Conservation (phyloP, 495 filamentous ascomycete species). For the Rostrohypoxylon terebratum region DNA sequence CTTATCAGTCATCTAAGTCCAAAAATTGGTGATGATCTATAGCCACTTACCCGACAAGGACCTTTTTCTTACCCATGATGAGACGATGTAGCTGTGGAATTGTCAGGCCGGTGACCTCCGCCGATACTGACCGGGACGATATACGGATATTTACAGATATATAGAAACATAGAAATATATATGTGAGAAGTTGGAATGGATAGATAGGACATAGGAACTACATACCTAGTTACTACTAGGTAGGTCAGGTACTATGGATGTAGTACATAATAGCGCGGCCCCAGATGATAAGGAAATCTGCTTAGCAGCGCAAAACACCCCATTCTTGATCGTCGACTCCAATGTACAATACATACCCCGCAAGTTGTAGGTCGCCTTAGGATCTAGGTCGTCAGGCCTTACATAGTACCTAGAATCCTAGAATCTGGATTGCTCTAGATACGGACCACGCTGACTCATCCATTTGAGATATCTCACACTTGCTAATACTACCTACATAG, state of each 20-base stretch:
- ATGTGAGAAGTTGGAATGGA: too few species aligned
- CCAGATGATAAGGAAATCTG: slow-evolving; percentile 15
- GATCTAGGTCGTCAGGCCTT: too few species aligned
- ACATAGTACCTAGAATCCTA: too few species aligned
- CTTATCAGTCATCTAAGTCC: slow-evolving; percentile 22
- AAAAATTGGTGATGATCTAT: background rate
- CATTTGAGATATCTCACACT: too few species aligned
- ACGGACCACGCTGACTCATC: slow-evolving; percentile 10
- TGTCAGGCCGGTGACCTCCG: slow-evolving; percentile 3
- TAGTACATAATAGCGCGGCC: background rate
- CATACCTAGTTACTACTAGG: too few species aligned
- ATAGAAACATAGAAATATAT: too few species aligned
- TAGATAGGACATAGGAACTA: too few species aligned
- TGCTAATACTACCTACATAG: too few species aligned
- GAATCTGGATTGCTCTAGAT: slow-evolving; percentile 17
- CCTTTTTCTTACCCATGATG: slow-evolving; percentile 70
- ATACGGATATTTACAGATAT: background rate
- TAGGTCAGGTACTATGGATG: background rate
- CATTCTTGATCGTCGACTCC: slow-evolving; percentile 31
- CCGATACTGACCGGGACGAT: background rate
- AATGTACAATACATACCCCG: slow-evolving; percentile 32
- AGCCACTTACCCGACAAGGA: slow-evolving; percentile 58
- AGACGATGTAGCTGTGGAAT: background rate
- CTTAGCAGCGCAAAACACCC: slow-evolving; percentile 15
- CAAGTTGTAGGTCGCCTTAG: slow-evolving; percentile 5